These are phyloP conservation scores for Rosellinia necatrix DNA, from an alignment of 2,329 filamentous ascomycete species.

Conservation along the genomic window DNA sequence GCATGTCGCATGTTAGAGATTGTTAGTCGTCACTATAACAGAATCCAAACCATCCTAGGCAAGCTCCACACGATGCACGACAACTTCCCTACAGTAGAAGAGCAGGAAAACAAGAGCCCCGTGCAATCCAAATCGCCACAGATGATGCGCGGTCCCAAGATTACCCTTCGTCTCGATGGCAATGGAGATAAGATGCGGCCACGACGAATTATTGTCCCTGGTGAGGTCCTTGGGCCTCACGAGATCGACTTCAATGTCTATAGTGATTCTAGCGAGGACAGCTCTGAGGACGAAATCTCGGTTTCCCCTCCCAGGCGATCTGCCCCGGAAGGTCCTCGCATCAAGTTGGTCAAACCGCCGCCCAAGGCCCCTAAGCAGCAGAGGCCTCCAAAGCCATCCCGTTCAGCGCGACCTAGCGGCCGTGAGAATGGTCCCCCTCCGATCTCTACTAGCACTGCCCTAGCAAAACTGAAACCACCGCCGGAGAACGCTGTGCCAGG, in stretches of 20 bases:
- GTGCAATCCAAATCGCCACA: constrained; percentile 60
- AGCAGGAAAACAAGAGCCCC: constrained; percentile 58
- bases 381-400: constrained; percentile 42
- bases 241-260: constrained; percentile 66
- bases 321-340: constrained; percentile 48
- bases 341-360: constrained; percentile 54
- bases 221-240: constrained; percentile 68
- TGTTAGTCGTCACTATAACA: constrained; percentile 64
- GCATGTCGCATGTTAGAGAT: constrained; percentile 67
- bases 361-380: constrained; percentile 53
- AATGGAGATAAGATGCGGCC: constrained; percentile 53
- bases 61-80: constrained; percentile 66
- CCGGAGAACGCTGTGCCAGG: constrained; percentile 63
- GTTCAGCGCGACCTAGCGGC: constrained; percentile 38
- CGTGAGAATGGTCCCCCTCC: constrained; percentile 49
- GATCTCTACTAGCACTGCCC: constrained; percentile 46
- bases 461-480: constrained; percentile 58
- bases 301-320: constrained; percentile 45
- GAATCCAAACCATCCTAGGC: constrained; percentile 60
- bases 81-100: constrained; percentile 59
- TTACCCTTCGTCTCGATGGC: constrained; percentile 49
- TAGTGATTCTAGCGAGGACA: constrained; percentile 57
- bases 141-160: constrained; percentile 53
- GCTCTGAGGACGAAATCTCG: constrained; percentile 56
- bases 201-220: constrained; percentile 66